These are phyloP conservation scores for Skeletonema tropicum DNA, from an alignment of 108 stramenopile genomes.

Conservation along the genomic window DNA sequence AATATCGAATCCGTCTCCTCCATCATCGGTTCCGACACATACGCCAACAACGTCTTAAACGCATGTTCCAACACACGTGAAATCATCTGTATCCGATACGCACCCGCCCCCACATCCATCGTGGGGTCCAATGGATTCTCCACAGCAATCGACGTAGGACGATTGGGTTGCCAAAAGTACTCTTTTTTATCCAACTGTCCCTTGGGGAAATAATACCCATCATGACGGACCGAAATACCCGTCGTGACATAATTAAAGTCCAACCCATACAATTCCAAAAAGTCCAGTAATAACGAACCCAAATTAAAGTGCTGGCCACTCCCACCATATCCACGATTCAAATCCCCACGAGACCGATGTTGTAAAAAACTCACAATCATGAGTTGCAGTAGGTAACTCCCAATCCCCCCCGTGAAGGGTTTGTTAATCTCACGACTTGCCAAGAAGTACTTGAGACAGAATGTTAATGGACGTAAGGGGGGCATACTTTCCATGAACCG, in stretches of 20 bases:
- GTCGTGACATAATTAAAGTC: slow-evolving; percentile 91
- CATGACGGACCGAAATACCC: slow-evolving; percentile 82
- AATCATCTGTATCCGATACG: slow-evolving; percentile 77
- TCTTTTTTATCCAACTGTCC: slow-evolving; percentile 56
- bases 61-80: slow-evolving; percentile 87
- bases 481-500: slow-evolving; percentile 82
- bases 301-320: slow-evolving; percentile 58
- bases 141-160: slow-evolving; percentile 72
- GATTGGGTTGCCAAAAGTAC: slow-evolving; percentile 61
- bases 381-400: slow-evolving; percentile 89
- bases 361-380: slow-evolving; percentile 92
- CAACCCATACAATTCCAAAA: slow-evolving; percentile 90
- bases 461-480: slow-evolving; percentile 88
- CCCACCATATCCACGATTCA: slow-evolving; percentile 10
- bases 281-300: slow-evolving; percentile 87
- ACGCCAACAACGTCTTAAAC: slow-evolving; percentile 64
- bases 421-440: slow-evolving; percentile 90
- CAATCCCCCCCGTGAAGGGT: slow-evolving; percentile 95
- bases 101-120: slow-evolving; percentile 78
- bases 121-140: slow-evolving; percentile 91
- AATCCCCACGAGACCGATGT: slow-evolving; percentile 64
- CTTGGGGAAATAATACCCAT: slow-evolving; percentile 92
- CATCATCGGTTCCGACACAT: slow-evolving; percentile 64
- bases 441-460: slow-evolving; percentile 94
- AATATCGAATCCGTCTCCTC: slow-evolving; percentile 66